Evolutionary conservation across 2,329 filamentous ascomycete species (phyloP).

Genomic region (Aureobasidium sp.): DNA sequence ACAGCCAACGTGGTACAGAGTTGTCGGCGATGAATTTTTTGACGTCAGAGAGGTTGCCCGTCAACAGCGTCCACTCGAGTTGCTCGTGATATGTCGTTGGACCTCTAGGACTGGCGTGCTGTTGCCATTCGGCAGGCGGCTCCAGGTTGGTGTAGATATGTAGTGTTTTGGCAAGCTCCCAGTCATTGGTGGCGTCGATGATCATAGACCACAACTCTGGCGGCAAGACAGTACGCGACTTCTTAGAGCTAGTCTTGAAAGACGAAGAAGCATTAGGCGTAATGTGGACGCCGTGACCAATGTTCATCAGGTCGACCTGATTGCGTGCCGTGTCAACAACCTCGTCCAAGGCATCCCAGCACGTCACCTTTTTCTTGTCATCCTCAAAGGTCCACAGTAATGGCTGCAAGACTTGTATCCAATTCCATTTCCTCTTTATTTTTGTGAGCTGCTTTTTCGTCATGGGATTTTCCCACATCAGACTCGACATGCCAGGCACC

Average conservation of each 20-base stretch:
- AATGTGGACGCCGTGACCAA: slow-evolving; percentile 62
- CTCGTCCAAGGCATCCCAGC: slow-evolving; percentile 58
- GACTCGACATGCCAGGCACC: slow-evolving; percentile 79
- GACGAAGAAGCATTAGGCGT: slow-evolving; percentile 25
- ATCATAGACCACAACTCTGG: slow-evolving; percentile 87
- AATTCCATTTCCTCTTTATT: slow-evolving; percentile 75
- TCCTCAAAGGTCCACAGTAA: slow-evolving; percentile 74
- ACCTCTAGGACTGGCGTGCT: slow-evolving; percentile 56
- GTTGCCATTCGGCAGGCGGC: slow-evolving; percentile 66
- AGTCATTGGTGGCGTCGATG: slow-evolving; percentile 76
- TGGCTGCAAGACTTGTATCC: slow-evolving; percentile 74
- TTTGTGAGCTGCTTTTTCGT: slow-evolving; percentile 83
- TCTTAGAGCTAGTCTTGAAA: slow-evolving; percentile 23
- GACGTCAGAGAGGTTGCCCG: slow-evolving; percentile 61
- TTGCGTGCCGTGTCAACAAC: slow-evolving; percentile 70
- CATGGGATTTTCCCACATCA: slow-evolving; percentile 86
- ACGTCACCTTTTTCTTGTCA: slow-evolving; percentile 43
- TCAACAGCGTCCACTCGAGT: slow-evolving; percentile 78
- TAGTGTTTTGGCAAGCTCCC: slow-evolving; percentile 79
- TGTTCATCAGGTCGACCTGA: slow-evolving; percentile 65
- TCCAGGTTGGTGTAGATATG: slow-evolving; percentile 72
- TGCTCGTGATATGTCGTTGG: slow-evolving; percentile 67
- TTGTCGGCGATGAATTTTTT: slow-evolving; percentile 63
- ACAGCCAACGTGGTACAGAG: slow-evolving; percentile 67
- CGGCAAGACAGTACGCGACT: slow-evolving; percentile 49